These are phyloP conservation scores for barley (Hordeum vulgare) DNA, from an alignment of 176 grass and related monocot genomes.

Conservation along the genomic window DNA sequence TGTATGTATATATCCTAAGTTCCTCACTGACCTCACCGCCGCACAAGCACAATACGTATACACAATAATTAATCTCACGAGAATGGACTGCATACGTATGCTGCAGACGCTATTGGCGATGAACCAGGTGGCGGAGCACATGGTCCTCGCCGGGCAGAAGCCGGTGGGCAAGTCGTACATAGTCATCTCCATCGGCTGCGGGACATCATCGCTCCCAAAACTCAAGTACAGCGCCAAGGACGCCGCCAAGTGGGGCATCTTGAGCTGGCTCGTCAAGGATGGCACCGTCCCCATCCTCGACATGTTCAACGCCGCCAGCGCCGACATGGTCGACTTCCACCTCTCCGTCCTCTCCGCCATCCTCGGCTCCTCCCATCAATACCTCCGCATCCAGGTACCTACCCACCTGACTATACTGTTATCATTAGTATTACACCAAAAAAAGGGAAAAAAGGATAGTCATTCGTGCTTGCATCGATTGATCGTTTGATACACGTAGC, in stretches of 20 bases:
- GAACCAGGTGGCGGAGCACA: conserved; percentile 39
- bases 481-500: too few relatives aligned
- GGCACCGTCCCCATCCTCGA: conserved; percentile 49
- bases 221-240: conserved; percentile 35
- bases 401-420: too few relatives aligned
- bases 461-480: too few relatives aligned
- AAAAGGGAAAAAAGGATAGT: neutral
- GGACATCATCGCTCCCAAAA: conserved; percentile 17
- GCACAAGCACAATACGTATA: too few relatives aligned
- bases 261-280: conserved; percentile 56
- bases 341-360: conserved; percentile 52
- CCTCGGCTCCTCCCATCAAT: conserved; percentile 14
- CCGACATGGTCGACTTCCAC: conserved; percentile 84
- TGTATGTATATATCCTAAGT: conserved; percentile 22
- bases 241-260: conserved; percentile 56
- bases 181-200: conserved; percentile 69
- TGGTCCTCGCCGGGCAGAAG: conserved; percentile 42
- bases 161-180: conserved; percentile 54
- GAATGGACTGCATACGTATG: neutral
- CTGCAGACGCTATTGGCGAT: conserved; percentile 54
- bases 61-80: neutral
- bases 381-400: conserved; percentile 63
- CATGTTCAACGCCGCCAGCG: conserved; percentile 56
- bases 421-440: neutral
- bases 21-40: neutral